Percentiles rank a stretch among this genome's conserved stretches.
These are phyloP conservation scores for Cryphonectria radicalis DNA, from an alignment of 2,329 filamentous ascomycete genomes.

Conservation along the genomic window DNA sequence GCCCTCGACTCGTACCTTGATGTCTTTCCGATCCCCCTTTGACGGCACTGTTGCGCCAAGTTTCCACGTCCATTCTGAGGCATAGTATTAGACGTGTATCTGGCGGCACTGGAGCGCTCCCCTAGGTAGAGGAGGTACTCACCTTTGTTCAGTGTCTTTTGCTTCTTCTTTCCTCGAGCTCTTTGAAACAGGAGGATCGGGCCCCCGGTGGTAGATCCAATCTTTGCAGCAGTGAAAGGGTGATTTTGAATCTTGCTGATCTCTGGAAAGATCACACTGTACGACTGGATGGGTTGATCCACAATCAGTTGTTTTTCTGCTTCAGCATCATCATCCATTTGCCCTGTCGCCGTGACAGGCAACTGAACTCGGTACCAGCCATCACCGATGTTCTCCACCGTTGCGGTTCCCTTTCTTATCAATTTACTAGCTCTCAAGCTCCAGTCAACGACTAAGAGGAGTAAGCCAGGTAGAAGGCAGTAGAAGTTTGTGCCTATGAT, in stretches of 20 bases:
- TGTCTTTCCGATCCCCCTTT: conserved; percentile 16
- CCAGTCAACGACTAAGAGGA: conserved; percentile 27
- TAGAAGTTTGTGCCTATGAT: conserved; percentile 29
- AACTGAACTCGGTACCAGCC: conserved; percentile 17
- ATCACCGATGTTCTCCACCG: conserved; percentile 21
- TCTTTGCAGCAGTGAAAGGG: conserved; percentile 29
- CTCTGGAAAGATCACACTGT: conserved; percentile 22
- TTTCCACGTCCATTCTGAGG: conserved; percentile 27
- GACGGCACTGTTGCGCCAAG: conserved; percentile 4
- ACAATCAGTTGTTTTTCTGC: not conserved
- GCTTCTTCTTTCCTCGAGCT: conserved; percentile 16
- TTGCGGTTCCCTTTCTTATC: not conserved
- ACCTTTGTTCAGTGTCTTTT: conserved; percentile 4
- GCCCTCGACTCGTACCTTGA: conserved; percentile 18
- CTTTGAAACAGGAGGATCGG: conserved; percentile 26
- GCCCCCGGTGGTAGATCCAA: not conserved
- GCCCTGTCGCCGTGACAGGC: not conserved
- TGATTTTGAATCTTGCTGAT: conserved; percentile 29
- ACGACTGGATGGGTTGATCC: conserved; percentile 20
- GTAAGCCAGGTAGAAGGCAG: conserved; percentile 27
- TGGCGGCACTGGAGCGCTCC: too few species aligned
- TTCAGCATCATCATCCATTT: conserved; percentile 2
- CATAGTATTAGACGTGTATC: not conserved
- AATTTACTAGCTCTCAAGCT: conserved; percentile 5
- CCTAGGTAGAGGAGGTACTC: not conserved